phyloP scores from a whole-genome alignment of 495 filamentous ascomycete genomes.

The Barbatosphaeria neglecta region DNA sequence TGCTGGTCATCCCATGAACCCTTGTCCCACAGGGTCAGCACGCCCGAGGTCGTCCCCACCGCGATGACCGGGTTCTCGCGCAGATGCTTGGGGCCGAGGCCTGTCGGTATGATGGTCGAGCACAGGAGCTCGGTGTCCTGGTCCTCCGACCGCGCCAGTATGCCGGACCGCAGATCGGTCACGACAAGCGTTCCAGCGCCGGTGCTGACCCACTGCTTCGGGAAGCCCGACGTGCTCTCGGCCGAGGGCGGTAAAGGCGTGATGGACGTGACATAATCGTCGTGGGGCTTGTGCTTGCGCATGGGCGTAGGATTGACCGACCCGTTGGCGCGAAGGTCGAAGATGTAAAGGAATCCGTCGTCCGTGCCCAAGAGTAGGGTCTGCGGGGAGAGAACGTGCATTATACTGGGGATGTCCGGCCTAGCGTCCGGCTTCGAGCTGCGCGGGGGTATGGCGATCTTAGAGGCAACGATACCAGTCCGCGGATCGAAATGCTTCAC shows the following conservation, averaged over 20 bases:
- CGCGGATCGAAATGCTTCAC: constrained; percentile 74
- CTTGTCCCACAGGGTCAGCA: constrained; percentile 85
- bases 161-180: constrained; percentile 73
- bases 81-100: constrained; percentile 45
- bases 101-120: constrained; percentile 57
- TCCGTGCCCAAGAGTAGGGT: constrained; percentile 86
- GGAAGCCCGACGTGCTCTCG: constrained; percentile 69
- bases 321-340: constrained; percentile 68
- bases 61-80: constrained; percentile 64
- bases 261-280: constrained; percentile 85
- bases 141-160: constrained; percentile 77
- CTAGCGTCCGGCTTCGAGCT: constrained; percentile 17
- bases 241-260: constrained; percentile 69
- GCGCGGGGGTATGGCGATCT: constrained; percentile 51
- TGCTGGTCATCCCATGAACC: constrained; percentile 92
- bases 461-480: constrained; percentile 71
- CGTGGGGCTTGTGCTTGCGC: constrained; percentile 74
- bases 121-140: constrained; percentile 87
- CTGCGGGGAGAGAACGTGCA: constrained; percentile 74
- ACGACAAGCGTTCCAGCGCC: constrained; percentile 83
- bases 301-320: constrained; percentile 49
- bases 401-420: constrained; percentile 58
- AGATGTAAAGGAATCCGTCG: constrained; percentile 77
- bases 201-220: constrained; percentile 86
- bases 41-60: constrained; percentile 66